These are phyloP conservation scores for Russula olivacea DNA, from an alignment of 768 basidiomycete genomes.

Conservation along the genomic window DNA sequence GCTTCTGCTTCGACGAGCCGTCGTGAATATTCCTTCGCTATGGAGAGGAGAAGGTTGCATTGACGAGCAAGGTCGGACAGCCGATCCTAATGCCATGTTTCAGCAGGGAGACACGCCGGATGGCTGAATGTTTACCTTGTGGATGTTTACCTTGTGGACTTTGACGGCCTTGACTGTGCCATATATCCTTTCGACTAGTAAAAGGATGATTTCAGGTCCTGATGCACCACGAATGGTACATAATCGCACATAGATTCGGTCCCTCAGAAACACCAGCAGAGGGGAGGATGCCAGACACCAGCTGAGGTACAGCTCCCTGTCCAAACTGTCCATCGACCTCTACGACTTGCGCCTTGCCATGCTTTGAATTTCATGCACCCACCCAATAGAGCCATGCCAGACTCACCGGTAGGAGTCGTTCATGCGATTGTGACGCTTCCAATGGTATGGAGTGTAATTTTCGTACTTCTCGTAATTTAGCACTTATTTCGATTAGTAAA, in stretches of 20 bases:
- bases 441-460: background rate
- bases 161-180: slow-evolving; percentile 3
- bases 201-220: background rate
- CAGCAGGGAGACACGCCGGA: background rate
- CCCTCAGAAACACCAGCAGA: background rate
- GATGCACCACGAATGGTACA: background rate
- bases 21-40: slow-evolving; percentile 5
- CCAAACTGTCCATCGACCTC: background rate
- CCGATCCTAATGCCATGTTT: background rate
- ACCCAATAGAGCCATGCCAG: background rate
- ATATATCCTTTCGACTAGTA: slow-evolving; percentile 5
- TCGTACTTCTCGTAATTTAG: slow-evolving; percentile 3
- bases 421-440: background rate
- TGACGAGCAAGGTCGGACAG: slow-evolving; percentile 3
- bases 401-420: slow-evolving; percentile 3
- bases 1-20: background rate
- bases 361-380: background rate
- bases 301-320: background rate
- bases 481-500: too few relatives aligned
- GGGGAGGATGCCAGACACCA: background rate
- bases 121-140: slow-evolving; percentile 3
- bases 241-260: background rate
- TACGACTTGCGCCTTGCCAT: background rate
- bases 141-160: background rate
- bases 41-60: slow-evolving; percentile 3